A percentile compares a stretch with the other conserved stretches of the same genome.
phyloP scores from a whole-genome alignment of 2,329 filamentous ascomycete genomes.

The Blumeria graminis region DNA sequence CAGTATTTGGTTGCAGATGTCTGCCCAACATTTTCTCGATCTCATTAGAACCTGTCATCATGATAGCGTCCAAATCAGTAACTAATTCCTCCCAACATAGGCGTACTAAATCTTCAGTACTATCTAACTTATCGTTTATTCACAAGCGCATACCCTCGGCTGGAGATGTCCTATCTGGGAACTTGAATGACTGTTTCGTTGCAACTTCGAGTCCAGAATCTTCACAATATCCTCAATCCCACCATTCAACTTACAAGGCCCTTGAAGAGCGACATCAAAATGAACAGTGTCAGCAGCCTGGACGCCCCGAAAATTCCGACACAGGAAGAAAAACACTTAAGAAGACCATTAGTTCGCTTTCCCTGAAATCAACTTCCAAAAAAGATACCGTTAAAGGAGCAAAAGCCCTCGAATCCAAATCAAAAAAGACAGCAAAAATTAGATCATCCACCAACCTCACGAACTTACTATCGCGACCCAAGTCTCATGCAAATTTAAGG shows the following conservation, averaged over 20 bases:
- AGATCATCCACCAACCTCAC: slow-evolving; percentile 72
- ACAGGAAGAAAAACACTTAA: slow-evolving; percentile 18
- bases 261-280: slow-evolving; percentile 34
- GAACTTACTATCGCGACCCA: slow-evolving; percentile 48
- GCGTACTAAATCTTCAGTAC: slow-evolving; percentile 14
- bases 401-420: slow-evolving; percentile 21
- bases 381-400: slow-evolving; percentile 16
- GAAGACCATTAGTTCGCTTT: slow-evolving; percentile 20
- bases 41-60: too few relatives aligned
- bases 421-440: slow-evolving; percentile 45
- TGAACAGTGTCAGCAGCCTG: slow-evolving; percentile 18
- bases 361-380: slow-evolving; percentile 20
- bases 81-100: slow-evolving; percentile 11
- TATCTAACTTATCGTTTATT: slow-evolving; percentile 13
- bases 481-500: slow-evolving; percentile 44
- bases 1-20: too few relatives aligned
- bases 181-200: slow-evolving; percentile 6
- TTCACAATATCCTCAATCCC: slow-evolving; percentile 17
- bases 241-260: slow-evolving; percentile 19
- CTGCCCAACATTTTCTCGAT: too few relatives aligned
- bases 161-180: slow-evolving; percentile 9
- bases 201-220: slow-evolving; percentile 7
- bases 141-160: slow-evolving; percentile 14
- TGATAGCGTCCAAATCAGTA: background rate
- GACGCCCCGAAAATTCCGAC: background rate